Evolutionary conservation across 441 rosid genomes (phyloP).

Genomic region (Adansonia grandidieri): DNA sequence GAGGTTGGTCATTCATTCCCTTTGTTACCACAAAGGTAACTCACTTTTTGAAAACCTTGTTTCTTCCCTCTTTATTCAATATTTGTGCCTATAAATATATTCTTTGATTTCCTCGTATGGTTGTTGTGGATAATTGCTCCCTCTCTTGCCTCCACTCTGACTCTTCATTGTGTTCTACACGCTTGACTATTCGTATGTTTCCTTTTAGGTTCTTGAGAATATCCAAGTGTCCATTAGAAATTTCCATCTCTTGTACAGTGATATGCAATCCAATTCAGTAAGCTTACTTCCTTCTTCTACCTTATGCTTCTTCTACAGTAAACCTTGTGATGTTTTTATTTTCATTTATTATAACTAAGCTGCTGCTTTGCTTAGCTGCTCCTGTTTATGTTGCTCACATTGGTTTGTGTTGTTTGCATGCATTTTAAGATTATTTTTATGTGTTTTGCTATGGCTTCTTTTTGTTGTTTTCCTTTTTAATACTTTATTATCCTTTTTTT

Average conservation of each 20-base stretch:
- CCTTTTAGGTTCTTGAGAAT: constrained; percentile 76
- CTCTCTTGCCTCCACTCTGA: constrained; percentile 10
- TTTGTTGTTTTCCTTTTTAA: neutral
- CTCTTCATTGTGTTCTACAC: neutral
- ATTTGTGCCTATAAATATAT: neutral
- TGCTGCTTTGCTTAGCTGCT: constrained; percentile 1
- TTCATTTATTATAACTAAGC: neutral
- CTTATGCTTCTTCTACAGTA: constrained; percentile 14
- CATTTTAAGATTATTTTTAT: neutral
- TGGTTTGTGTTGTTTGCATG: constrained; percentile 7
- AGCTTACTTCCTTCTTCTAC: constrained; percentile 33
- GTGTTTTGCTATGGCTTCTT: neutral
- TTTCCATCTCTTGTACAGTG: constrained; percentile 71
- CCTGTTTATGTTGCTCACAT: neutral
- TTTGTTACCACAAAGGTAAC: constrained; percentile 85
- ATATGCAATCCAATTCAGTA: constrained; percentile 57
- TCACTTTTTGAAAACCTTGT: constrained; percentile 18
- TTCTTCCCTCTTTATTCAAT: constrained; percentile 14
- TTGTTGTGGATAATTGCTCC: neutral
- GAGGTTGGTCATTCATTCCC: constrained; percentile 77
- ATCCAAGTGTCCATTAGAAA: constrained; percentile 82
- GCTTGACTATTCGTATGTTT: neutral
- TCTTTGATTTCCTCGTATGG: neutral
- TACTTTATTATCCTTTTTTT: neutral
- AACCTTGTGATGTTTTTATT: constrained; percentile 3